Base-by-base conservation (phyloP, 2,329 filamentous ascomycete species). In the Cladophialophora bantiana region DNA sequence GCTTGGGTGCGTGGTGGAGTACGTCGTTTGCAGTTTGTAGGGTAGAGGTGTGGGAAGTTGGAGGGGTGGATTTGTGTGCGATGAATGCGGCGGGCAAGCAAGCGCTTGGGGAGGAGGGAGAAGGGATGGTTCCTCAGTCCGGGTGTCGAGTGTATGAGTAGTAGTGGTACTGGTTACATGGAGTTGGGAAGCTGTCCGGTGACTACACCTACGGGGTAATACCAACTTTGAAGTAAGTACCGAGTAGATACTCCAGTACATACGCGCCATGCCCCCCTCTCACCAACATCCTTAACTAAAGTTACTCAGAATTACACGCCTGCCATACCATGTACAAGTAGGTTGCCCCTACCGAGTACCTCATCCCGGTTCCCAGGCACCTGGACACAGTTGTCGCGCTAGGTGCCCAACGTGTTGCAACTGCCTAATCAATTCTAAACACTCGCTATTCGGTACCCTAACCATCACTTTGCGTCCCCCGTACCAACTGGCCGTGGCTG, bases 11-110 rank as follows among this genome's bases (percentile, higher is more conserved):
- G 2, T 18, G 32, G 53, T 55, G 53, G 53, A 55, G 53, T 18
- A 38, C 12, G 9, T 55, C 32, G 18, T 55, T 18, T 12, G 18
- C 12, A 26, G 20, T 50, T 50, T 26, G 45, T 26, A 26, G 45
- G 45, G 45, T 26, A 50, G 45, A 50, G 20, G 40, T 45, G 18
- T 45, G 40, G 40, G 40, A 45, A 45, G 40, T 45, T 45, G 40
- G 45, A 50, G 45, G 45, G 45, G 45, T 50, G 45, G 45, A 20
- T 50, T 50, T 50, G n/a, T 50, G 45, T 40, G 36, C 15, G 36
- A 10, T 13, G 36, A 40, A 40, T 40, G 36, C 45, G 26, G 9
- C 4, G 45, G 12, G 10, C 42, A 10, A 20, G 45, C 20, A 50
- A 20, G 45, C 45, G 45, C 45, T 50, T 50, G 18, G 12, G 5